phyloP scores from a whole-genome alignment of 148 eudicot species.

The Mesembryanthemum crystallinum region DNA sequence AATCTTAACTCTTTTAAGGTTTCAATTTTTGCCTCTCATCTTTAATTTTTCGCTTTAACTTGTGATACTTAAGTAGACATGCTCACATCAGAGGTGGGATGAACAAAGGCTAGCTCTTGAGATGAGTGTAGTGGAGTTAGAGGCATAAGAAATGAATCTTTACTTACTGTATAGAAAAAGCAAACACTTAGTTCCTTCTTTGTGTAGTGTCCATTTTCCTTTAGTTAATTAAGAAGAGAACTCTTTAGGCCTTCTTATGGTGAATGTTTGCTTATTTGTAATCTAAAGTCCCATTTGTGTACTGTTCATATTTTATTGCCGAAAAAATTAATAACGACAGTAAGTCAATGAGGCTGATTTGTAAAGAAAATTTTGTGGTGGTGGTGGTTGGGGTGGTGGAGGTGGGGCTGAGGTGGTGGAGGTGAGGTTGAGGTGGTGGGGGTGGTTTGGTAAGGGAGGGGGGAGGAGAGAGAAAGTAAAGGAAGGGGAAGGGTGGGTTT shows the following conservation, averaged over 20 bases:
- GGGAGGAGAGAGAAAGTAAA: too few species aligned
- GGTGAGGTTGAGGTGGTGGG: too few species aligned
- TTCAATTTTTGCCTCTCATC: background rate
- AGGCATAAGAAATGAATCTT: background rate
- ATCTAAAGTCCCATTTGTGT: background rate
- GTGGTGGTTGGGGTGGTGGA: too few species aligned
- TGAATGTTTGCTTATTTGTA: background rate
- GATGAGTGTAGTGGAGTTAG: background rate
- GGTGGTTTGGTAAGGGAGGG: too few species aligned
- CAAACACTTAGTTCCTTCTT: background rate
- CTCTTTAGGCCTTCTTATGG: background rate
- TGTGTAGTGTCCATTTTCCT: background rate
- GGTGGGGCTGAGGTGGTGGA: too few species aligned
- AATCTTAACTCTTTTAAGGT: slow-evolving; percentile 34
- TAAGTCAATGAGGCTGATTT: background rate
- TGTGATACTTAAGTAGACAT: slow-evolving; percentile 14
- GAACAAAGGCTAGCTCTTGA: background rate
- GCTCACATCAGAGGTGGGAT: slow-evolving; percentile 18
- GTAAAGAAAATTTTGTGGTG: background rate
- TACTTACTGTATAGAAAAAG: background rate
- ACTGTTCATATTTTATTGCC: background rate
- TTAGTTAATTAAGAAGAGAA: background rate
- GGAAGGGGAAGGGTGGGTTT: too few species aligned
- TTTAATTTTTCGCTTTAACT: slow-evolving; percentile 23
- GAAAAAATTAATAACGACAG: background rate